Conservation (phyloP, 2,329 filamentous ascomycete species). For the Penicillium sp. region DNA sequence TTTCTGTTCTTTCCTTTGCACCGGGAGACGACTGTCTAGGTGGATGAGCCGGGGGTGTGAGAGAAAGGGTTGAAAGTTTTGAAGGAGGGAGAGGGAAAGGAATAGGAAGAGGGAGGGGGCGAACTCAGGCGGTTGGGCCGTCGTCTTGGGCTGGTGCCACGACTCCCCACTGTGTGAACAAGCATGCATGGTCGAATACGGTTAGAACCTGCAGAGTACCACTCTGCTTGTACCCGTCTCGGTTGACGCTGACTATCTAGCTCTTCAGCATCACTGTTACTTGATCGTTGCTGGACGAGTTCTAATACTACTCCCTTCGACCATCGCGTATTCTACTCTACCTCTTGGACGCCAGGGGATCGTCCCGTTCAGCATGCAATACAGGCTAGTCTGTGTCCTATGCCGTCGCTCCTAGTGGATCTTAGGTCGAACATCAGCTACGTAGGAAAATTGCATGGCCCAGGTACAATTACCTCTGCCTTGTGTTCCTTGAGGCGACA, state of each 20-base stretch:
- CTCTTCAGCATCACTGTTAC: too few relatives aligned
- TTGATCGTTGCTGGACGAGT: background rate
- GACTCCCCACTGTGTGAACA: slow-evolving; percentile 35
- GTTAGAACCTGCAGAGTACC: slow-evolving; percentile 19
- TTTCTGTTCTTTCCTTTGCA: background rate
- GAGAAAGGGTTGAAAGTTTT: slow-evolving; percentile 7
- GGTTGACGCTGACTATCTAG: background rate
- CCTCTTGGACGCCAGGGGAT: background rate
- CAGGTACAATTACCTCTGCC: background rate
- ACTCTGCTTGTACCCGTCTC: background rate
- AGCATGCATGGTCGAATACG: slow-evolving; percentile 32
- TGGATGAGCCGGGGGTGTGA: slow-evolving; percentile 5
- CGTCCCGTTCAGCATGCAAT: slow-evolving; percentile 17
- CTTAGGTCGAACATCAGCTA: slow-evolving; percentile 1
- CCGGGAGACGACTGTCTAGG: background rate
- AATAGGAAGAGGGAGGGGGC: slow-evolving; percentile 29
- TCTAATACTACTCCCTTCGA: background rate
- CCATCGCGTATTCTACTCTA: background rate
- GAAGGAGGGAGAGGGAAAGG: slow-evolving; percentile 18
- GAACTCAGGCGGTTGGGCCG: slow-evolving; percentile 40
- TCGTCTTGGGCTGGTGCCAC: slow-evolving; percentile 42
- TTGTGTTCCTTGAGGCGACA: background rate
- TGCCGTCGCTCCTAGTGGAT: slow-evolving; percentile 7
- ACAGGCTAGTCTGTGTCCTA: slow-evolving; percentile 22
- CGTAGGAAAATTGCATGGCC: background rate